Evolutionary conservation across 805 yeast genomes (phyloP), one percentile per base, ranked within the genome.

Genomic region (Metschnikowia amazonensis): DNA sequence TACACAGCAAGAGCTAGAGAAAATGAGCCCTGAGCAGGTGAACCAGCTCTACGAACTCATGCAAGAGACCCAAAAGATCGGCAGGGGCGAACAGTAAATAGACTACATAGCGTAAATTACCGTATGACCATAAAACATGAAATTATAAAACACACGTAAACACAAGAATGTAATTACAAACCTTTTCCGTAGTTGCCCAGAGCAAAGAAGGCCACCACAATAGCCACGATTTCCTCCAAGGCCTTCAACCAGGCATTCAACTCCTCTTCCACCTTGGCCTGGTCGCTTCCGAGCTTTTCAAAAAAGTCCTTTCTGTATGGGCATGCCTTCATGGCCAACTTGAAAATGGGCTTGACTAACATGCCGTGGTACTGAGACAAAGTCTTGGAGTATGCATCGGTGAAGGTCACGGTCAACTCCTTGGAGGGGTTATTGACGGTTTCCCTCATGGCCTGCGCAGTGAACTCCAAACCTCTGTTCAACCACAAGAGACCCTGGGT

Each of bases 271-370:
- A 89, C 95, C 60, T 76, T 78, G 28, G 69, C 82, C 63, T 81
- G 84, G 63, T 84, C 89, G 18, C 75, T 75, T 46, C 96, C 96
- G 57, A 89, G 77, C 71, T 88, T 89, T 48, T 66, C 82, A 60
- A 87, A 89, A 62, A 89, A 86, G 60, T 82, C 95, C 63, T 79
- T 81, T 72, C 96, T 80, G 69, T 87, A 89, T 10, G 97, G 97
- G 66, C 95, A 87, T 1, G 96, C 95, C 66, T 86, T 86, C 96
- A 89, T 89, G 40, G 97, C 97, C 63, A 89, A 75, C 69, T 87
- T 87, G 79, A 89, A 89, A 43, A 89, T 81, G 23, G 96, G 96
- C 60, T 84, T 85, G 51, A 89, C 75, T 59, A 89, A 72, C 77
- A 89, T 79, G 44, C 84, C 82, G 70, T 89, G 97, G 69, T 81